Percentiles rank a stretch among this genome's conserved stretches.
Evolutionary conservation across 164 flowering plant species (phyloP).

Genomic region (Akebia trifoliata): DNA sequence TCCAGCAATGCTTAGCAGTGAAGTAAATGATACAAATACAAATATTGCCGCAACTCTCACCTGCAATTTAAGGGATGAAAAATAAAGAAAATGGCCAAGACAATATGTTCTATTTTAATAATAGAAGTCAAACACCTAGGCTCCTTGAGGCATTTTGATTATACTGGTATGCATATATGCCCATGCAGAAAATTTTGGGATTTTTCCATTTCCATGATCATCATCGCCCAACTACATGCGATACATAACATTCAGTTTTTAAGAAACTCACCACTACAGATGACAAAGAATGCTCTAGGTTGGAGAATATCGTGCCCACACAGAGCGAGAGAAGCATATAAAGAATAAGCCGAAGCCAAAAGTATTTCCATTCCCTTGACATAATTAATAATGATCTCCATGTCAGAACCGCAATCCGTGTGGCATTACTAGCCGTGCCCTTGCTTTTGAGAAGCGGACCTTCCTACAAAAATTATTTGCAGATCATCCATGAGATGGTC

Average conservation of each 20-base stretch:
- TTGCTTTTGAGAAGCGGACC: slow-evolving; percentile 85
- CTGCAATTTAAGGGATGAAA: slow-evolving; percentile 43
- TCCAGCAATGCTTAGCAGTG: slow-evolving; percentile 88
- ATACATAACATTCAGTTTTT: neutral
- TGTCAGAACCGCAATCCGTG: slow-evolving; percentile 77
- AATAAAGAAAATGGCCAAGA: neutral
- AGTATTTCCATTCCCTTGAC: slow-evolving; percentile 99
- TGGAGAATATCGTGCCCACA: slow-evolving; percentile 82
- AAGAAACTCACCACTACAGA: slow-evolving; percentile 79
- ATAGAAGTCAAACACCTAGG: too few species aligned
- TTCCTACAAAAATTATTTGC: slow-evolving; percentile 46
- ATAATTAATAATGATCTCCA: slow-evolving; percentile 94
- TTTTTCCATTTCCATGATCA: too few species aligned
- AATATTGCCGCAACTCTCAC: slow-evolving; percentile 89
- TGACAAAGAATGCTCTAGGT: slow-evolving; percentile 88
- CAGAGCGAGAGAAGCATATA: slow-evolving; percentile 69
- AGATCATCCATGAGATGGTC: neutral
- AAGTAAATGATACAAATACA: slow-evolving; percentile 75
- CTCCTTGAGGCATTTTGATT: too few species aligned
- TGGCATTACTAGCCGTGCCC: slow-evolving; percentile 64
- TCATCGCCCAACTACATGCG: neutral
- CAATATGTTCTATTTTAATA: too few species aligned
- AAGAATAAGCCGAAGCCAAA: slow-evolving; percentile 88
- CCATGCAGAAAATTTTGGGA: too few species aligned
- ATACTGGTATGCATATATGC: too few species aligned